Base-by-base conservation (phyloP, 495 filamentous ascomycete genomes). In the Neurospora sp. region DNA sequence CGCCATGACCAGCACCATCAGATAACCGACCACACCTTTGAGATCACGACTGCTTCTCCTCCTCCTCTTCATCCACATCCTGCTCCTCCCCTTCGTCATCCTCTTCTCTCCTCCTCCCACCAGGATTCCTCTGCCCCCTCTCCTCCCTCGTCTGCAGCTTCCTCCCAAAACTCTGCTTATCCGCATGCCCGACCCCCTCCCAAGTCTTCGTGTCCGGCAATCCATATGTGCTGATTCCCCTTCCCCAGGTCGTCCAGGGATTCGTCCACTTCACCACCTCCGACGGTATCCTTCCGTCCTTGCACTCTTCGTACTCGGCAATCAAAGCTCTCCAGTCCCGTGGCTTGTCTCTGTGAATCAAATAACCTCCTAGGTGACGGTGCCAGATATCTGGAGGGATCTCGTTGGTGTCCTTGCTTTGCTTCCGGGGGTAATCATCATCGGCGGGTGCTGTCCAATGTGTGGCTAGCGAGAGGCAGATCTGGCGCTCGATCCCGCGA, bases 141-240 rank as follows among this genome's bases (percentile, higher is more conserved):
- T 40, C 40, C 70, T 78, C 77, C 48, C 72, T 42, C 20, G 71
- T 27, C n/a, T 35, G 70, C 72, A 77, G 72, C 70, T 75, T 70
- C 70, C 79, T 48, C 35, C 79, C 80, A 70, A 75, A 79, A 11
- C 72, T 69, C 70, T 72, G 70, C 71, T 78, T 78, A 6, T 81
- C 80, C 27, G 72, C 76, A 38, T 81, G 80, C 27, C 80, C 80
- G 14, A 81, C 75, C 0, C 80, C 80, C 35, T 78, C 77, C 80
- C 80, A 81, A 31, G 79, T 79, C 73, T 79, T 81, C 0, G 80
- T 79, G 40, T 81, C 80, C 16, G 80, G 80, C 59, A 81, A 39
- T 5, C 80, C 80, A 39, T 79, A 78, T 0, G 78, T 78, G 40
- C 78, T 79, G 42, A 81, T 81, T 6, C 80, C 80, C 6, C 80